Conservation (phyloP, 176 grass and related monocot genomes). For the Bromus sterilis region DNA sequence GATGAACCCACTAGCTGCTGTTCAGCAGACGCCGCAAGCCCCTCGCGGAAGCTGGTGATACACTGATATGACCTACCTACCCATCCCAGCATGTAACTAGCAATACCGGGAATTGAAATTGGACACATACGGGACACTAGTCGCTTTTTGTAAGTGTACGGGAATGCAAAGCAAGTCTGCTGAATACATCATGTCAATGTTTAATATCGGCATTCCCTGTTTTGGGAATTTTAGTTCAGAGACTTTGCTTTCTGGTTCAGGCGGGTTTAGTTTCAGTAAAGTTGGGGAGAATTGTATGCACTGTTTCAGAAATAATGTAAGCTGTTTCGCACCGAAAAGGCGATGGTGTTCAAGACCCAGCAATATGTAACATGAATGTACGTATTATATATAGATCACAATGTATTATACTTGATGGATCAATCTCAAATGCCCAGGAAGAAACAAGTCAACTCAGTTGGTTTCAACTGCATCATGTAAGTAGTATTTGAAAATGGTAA, state of each 20-base stretch:
- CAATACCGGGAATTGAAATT: not conserved
- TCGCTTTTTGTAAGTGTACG: not conserved
- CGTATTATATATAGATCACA: not conserved
- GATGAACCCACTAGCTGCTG: slow-evolving; percentile 87
- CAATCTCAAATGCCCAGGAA: not conserved
- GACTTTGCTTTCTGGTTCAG: not conserved
- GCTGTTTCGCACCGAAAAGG: not conserved
- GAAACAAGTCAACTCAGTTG: not conserved
- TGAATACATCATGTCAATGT: not conserved
- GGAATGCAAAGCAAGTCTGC: not conserved
- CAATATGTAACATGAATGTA: not conserved
- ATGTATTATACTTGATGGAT: not conserved
- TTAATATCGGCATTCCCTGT: not conserved
- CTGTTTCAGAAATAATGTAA: not conserved
- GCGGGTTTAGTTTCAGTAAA: not conserved
- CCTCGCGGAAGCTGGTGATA: slow-evolving; percentile 49
- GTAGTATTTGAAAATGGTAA: rapidly evolving
- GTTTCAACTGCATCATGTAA: rapidly evolving
- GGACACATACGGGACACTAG: not conserved
- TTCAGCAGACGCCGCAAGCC: slow-evolving; percentile 59
- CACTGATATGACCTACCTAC: not conserved
- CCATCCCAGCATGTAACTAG: slow-evolving; percentile 1
- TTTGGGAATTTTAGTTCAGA: not conserved
- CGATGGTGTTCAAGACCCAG: not conserved
- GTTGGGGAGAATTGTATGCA: not conserved